These are phyloP conservation scores for Umbilicus rupestris DNA, from an alignment of 164 flowering plant species.

Conservation along the genomic window DNA sequence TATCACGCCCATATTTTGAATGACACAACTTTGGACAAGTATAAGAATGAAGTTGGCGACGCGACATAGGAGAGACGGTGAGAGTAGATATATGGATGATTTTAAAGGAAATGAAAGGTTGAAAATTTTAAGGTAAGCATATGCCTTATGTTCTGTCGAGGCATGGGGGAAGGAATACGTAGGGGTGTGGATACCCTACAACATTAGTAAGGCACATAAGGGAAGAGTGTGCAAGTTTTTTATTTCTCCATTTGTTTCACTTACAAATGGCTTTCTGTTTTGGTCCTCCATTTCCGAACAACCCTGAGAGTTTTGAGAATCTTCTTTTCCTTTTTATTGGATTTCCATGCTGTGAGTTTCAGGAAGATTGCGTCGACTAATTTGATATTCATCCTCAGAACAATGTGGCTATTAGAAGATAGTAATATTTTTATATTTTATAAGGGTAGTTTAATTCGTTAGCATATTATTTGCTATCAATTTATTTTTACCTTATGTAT, in stretches of 20 bases:
- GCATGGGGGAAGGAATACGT: neutral
- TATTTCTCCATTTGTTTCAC: neutral
- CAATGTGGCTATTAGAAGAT: no score
- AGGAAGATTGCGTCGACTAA: no score
- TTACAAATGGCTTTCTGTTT: no score
- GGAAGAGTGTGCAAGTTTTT: neutral
- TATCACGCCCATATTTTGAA: neutral
- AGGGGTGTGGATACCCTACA: neutral
- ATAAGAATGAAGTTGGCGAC: neutral
- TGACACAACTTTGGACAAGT: neutral
- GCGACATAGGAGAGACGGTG: neutral
- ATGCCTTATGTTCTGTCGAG: neutral
- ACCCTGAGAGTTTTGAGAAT: no score
- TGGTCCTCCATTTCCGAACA: no score
- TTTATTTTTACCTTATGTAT: no score
- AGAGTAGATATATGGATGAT: neutral
- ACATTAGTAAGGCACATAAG: neutral
- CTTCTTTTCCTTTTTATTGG: no score
- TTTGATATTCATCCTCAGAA: no score
- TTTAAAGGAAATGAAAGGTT: constrained; percentile 1
- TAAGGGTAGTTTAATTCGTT: no score
- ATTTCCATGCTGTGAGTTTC: no score
- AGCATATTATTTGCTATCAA: no score
- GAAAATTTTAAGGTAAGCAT: neutral
- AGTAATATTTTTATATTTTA: no score